A percentile compares a stretch with the other conserved stretches of the same genome.
Evolutionary conservation across 2,329 filamentous ascomycete species (phyloP).

Genomic region (Alternaria ethzedia): DNA sequence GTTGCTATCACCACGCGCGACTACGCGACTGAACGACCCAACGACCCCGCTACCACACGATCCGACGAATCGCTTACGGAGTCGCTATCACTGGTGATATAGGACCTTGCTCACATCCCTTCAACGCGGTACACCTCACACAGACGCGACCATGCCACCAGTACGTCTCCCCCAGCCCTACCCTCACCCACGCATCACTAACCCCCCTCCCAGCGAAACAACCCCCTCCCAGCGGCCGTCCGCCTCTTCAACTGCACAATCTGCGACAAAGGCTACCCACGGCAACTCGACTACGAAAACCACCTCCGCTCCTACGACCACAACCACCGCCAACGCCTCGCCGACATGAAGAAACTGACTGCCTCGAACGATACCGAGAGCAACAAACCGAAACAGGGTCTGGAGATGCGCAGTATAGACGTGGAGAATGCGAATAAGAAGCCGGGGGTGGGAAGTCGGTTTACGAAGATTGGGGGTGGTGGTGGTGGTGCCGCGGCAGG

Average conservation of each 20-base stretch:
- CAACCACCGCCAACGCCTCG: slow-evolving; percentile 75
- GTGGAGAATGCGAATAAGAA: slow-evolving; percentile 25
- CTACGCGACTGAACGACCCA: neutral
- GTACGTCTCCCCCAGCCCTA: slow-evolving; percentile 1
- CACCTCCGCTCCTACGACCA: slow-evolving; percentile 96
- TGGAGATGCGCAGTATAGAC: slow-evolving; percentile 36
- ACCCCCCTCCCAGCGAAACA: slow-evolving; percentile 44
- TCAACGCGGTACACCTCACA: neutral
- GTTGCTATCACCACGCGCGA: neutral
- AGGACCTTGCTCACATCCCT: neutral
- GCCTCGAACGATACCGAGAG: slow-evolving; percentile 35
- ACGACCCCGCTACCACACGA: neutral
- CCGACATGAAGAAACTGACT: slow-evolving; percentile 78
- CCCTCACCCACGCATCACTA: slow-evolving; percentile 48
- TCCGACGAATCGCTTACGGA: neutral
- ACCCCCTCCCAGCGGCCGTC: slow-evolving; percentile 52
- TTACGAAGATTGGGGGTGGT: slow-evolving; percentile 35
- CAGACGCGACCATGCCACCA: slow-evolving; percentile 23
- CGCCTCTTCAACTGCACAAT: slow-evolving; percentile 63
- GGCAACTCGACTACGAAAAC: slow-evolving; percentile 95
- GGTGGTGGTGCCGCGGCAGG: slow-evolving; percentile 20
- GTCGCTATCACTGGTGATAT: too few species aligned
- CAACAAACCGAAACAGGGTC: slow-evolving; percentile 24
- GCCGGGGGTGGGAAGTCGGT: slow-evolving; percentile 25
- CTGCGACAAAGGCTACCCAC: slow-evolving; percentile 90